Evolutionary conservation across 2,329 filamentous ascomycete species (phyloP), one percentile per base, ranked within the genome.

Genomic region (Aureobasidium sp.): DNA sequence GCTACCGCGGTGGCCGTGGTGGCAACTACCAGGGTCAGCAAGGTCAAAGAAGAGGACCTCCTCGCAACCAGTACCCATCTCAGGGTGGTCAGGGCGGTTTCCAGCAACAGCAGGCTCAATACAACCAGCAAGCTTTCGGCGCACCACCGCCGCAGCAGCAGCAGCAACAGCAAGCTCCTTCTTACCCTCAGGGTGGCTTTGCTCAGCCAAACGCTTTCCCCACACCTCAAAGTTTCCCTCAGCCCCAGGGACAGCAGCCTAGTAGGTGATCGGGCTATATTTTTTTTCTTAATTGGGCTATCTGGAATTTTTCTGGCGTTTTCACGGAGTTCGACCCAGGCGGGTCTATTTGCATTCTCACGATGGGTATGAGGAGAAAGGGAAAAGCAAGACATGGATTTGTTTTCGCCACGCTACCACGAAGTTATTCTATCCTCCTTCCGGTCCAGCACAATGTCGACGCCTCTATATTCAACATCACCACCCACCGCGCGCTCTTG

Each of bases 1-100:
- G 73, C 71, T 42, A 72, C 69, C 65, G 67, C 31, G 68, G 70
- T 27, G 69, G 68, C 19, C 67, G 70, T 31, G 68, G 70, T 15
- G 71, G 71, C 35, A 68, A 70, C 24, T 68, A 67, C 57, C 62
- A 66, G 15, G 66, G 67, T n/a, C 68, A 68, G 39, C 67, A 71
- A 44, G 71, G 71, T 48, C 70, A 70, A 14, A 67, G 66, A 60
- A 65, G 69, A 44, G 69, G 68, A 14, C 64, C 69, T 35, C 69
- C 70, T 52, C 70, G 71, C 49, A 68, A 71, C 54, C 69, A 69
- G 49, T 71, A 68, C 63, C 57, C 52, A n/a, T 54, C 49, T 49
- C 63, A 54, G 27, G 61, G 60, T 5, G 45, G 52, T 8, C 54
- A 63, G 24, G 53, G 56, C 14, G 53, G 56, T 8, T 62, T 42